These are phyloP conservation scores for Exsudoporus frostii DNA, from an alignment of 768 basidiomycete genomes.

Conservation along the genomic window DNA sequence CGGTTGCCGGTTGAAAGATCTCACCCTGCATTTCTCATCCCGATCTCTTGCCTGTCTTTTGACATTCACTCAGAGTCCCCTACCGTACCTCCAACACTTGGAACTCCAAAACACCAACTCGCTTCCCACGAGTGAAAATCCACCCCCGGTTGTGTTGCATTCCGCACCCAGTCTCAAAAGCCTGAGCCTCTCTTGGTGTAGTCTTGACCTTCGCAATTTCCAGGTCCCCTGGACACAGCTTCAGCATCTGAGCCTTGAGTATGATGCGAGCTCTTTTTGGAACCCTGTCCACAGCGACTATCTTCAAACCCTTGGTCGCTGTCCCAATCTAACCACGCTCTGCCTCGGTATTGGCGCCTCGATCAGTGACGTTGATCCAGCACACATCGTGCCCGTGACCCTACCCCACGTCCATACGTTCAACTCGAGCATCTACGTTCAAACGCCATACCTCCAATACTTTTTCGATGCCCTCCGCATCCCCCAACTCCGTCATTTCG, in stretches of 20 bases:
- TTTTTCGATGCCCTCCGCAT: constrained; percentile 28
- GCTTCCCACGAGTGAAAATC: constrained; percentile 24
- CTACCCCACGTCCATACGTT: constrained; percentile 29
- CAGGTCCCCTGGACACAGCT: constrained; percentile 30
- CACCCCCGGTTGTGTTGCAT: constrained; percentile 22
- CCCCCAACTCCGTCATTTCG: constrained; percentile 25
- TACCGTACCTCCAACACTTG: constrained; percentile 24
- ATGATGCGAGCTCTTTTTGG: constrained; percentile 30
- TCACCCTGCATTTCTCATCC: constrained; percentile 22
- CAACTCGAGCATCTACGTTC: constrained; percentile 24
- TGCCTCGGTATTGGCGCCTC: constrained; percentile 24
- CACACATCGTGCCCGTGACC: constrained; percentile 19
- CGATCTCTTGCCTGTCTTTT: constrained; percentile 25
- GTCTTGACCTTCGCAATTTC: constrained; percentile 26
- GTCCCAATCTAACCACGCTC: constrained; percentile 29
- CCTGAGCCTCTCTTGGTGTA: constrained; percentile 27
- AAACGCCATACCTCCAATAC: constrained; percentile 21
- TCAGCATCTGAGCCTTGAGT: constrained; percentile 25
- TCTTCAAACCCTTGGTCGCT: constrained; percentile 19
- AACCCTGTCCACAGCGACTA: constrained; percentile 30
- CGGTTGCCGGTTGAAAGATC: constrained; percentile 16
- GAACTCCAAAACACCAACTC: constrained; percentile 27
- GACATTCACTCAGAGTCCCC: constrained; percentile 25
- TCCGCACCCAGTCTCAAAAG: constrained; percentile 29
- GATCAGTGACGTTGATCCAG: constrained; percentile 15